Conservation (phyloP, 139 green algal genomes). For the Chlamydomonas sp. region DNA sequence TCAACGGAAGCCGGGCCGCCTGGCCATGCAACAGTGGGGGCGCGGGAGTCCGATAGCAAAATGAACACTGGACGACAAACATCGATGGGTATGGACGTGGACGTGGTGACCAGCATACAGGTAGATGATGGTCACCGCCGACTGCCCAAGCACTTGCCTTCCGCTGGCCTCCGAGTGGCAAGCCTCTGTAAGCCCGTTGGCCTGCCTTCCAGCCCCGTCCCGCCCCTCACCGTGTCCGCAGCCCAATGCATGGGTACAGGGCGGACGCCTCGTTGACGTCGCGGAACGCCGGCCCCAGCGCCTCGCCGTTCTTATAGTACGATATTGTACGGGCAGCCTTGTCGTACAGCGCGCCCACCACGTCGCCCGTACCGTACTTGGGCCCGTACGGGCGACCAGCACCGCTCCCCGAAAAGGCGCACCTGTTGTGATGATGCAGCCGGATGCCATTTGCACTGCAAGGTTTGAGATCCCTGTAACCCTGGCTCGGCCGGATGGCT, state of each 20-base stretch:
- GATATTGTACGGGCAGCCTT: conserved; percentile 40
- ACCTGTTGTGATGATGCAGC: conserved; percentile 60
- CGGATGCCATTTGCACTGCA: neutral
- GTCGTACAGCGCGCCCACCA: conserved; percentile 58
- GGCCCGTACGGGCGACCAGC: conserved; percentile 49
- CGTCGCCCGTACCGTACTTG: conserved; percentile 49
- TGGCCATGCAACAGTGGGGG: no score
- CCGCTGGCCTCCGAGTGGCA: no score
- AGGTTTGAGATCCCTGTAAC: no score
- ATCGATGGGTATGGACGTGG: no score
- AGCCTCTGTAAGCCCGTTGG: no score
- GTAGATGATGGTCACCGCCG: no score
- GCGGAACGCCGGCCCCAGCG: conserved; percentile 80
- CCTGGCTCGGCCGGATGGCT: no score
- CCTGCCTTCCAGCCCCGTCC: neutral
- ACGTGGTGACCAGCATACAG: no score
- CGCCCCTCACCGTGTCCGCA: conserved; percentile 81
- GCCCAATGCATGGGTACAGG: conserved; percentile 82
- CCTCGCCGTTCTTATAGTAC: conserved; percentile 54
- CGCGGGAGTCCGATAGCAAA: no score
- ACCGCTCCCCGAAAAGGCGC: conserved; percentile 69
- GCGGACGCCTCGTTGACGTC: conserved; percentile 58
- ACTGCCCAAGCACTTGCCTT: no score
- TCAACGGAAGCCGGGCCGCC: no score
- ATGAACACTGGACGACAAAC: no score